These are phyloP conservation scores for Teunomyces panamensis DNA, from an alignment of 805 yeast species.

Conservation along the genomic window DNA sequence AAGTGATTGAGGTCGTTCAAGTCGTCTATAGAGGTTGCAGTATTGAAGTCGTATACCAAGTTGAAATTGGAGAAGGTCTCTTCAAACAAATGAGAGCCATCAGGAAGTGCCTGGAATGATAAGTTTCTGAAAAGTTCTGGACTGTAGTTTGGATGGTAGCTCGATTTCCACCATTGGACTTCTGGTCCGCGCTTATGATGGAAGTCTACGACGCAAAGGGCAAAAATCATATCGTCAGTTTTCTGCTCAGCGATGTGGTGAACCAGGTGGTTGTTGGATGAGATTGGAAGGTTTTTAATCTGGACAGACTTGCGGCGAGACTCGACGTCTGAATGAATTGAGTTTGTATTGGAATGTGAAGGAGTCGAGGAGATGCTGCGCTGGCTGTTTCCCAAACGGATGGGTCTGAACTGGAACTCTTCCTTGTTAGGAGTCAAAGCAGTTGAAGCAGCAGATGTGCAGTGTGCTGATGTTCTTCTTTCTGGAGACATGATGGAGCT, in stretches of 20 bases:
- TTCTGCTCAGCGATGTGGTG: constrained; percentile 6
- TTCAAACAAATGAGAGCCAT: constrained; percentile 90
- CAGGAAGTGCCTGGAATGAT: constrained; percentile 94
- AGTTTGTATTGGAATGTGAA: background rate
- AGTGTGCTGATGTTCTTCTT: background rate
- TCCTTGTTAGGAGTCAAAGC: constrained; percentile 13
- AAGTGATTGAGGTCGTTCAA: constrained; percentile 32
- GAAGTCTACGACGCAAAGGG: constrained; percentile 87
- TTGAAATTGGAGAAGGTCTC: constrained; percentile 93
- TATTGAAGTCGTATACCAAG: constrained; percentile 61
- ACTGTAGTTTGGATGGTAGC: constrained; percentile 33
- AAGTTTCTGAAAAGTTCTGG: constrained; percentile 71
- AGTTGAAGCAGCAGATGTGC: background rate
- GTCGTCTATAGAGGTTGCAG: constrained; percentile 44
- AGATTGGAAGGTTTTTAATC: constrained; percentile 37
- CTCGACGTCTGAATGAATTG: background rate
- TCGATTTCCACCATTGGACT: constrained; percentile 79
- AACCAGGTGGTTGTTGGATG: constrained; percentile 13
- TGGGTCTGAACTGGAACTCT: constrained; percentile 39
- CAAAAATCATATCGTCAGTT: constrained; percentile 54
- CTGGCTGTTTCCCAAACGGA: constrained; percentile 16
- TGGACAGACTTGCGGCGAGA: constrained; percentile 23
- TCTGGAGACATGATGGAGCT: constrained; percentile 3
- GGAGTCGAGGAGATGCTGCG: background rate
- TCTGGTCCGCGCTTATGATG: constrained; percentile 94